Base-by-base conservation (phyloP, 2,329 filamentous ascomycete species). In the Colletotrichum gloeosporioides region DNA sequence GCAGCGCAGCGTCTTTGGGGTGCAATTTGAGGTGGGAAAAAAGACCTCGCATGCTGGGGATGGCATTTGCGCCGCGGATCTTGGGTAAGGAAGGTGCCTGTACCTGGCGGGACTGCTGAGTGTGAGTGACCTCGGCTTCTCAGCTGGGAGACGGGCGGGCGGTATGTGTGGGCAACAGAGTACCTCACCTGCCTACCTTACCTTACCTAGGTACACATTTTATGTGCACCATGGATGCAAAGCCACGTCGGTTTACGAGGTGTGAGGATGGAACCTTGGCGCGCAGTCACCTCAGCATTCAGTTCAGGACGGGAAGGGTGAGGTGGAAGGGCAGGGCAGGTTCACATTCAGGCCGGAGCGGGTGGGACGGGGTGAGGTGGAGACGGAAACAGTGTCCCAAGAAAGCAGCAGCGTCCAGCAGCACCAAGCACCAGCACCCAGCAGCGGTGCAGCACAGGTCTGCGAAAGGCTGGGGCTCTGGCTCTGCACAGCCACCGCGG, bases 221-320 rank as follows among this genome's bases (percentile, higher is more conserved):
- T 22, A 22, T 22, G 44, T 53, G 55, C 55, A 18, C 27, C 25
- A 31, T 27, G 57, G 31, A 63, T 73, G 69, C 73, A 72, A 68
- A 73, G 69, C 69, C 73, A 73, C 73, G 73, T 75, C 69, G 62
- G 55, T 62, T 67, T 75, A 75, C 62, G 69, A 75, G 63, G 63
- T 68, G 18, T 32, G 31, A 49, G 44, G 44, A 71, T 65, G 44
- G 71, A 22, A 53, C 49, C 61, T 49, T 59, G 53, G 44, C 59
- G 44, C 44, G 44, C 44, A 22, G n/a, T 22, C 44, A 22, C 44
- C 44, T 53, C 44, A 53, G 44, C 44, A 12, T n/a, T n/a, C 18
- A n/a, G 18, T 44, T 27, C 53, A 27, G n/a, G 53, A 57, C 36
- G 36, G 32, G 32, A 34, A 34, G 32, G 32, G 32, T 34, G 32